Base-by-base conservation (phyloP, 169 alveolate species). In the Toxoplasma gondii region DNA sequence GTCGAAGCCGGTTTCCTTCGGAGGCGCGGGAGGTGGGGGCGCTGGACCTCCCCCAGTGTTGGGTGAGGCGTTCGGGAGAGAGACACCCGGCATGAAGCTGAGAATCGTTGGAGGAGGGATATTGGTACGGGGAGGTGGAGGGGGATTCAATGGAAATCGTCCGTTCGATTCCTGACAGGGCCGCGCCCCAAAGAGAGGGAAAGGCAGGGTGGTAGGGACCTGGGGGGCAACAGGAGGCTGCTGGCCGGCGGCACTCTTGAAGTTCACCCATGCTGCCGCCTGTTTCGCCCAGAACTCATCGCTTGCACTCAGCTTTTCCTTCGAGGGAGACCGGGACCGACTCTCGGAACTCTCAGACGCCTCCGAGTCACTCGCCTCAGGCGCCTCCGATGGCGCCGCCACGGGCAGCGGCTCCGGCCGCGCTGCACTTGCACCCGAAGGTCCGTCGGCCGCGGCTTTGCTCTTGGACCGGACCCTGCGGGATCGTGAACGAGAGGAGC, bases 261-360 rank as follows among this genome's bases (percentile, higher is more conserved):
- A 82, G 81, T 39, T 82, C 29, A 92, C 95, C 95, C 95, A 92
- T 9, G 95, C 95, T 0, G 95, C 88, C 9, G 95, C 95, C 27
- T 92, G 95, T 29, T 83, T 83, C 53, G 95, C 92, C 95, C 95
- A 92, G 58, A 92, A 92, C 43, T 36, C 69, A 45, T 92, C 95
- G 36, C 95, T 92, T 24, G 88, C 95, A 44, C 88, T 83, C 44
- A 90, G 41, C 36, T 19, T 82, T 29, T 92, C 94, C 22, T 87
- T 91, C 39, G 88, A 54, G n/a, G n/a, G 70, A 43, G 95, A 83
- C 29, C 88, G 92, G 34, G 94, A 91, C 36, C 91, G 49, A n/a
- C 64, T 36, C 31, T 86, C 58, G 36, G 94, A 91, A 34, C n/a
- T n/a, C 17, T 36, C 84, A 1, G 84, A 74, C n/a, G 12, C 43